Base-by-base conservation (phyloP, 495 filamentous ascomycete species). In the Paragyromitra xinjiangensis region DNA sequence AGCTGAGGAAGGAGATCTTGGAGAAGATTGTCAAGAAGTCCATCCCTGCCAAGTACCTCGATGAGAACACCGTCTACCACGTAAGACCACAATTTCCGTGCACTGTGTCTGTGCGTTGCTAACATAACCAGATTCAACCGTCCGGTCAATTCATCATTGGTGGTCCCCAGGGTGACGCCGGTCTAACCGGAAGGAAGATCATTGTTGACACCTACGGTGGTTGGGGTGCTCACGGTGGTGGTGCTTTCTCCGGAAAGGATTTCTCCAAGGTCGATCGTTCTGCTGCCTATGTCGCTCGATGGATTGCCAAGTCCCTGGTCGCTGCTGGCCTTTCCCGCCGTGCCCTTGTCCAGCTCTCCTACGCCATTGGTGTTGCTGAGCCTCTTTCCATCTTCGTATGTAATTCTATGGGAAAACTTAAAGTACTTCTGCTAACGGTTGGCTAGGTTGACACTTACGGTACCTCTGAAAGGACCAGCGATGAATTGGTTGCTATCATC, bases 181-280 rank as follows among this genome's bases (percentile, higher is more conserved):
- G 95, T 90, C 89, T 99, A 66, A 99, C 95, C 78, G 95, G 95
- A 85, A 94, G 95, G 85, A 99, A 99, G 90, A 99, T 99, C 89
- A 99, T 99, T 83, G 95, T 99, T 84, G 95, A 99, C 87, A 98
- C 95, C 86, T 99, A 99, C 88, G 95, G 95, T 88, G 95, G 95
- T 82, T 99, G 95, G 95, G 95, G 95, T 87, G 95, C 95, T 80
- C 95, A 99, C 88, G 95, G 95, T 89, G 95, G 95, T 87, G 95
- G 95, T 90, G 95, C 95, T 85, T 99, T 99, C 92, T 98, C 95
- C 83, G 95, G 95, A 84, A 99, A 99, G 91, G 95, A 99, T 85
- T 99, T 97, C 92, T 97, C 94, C 87, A 99, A 99, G 89, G 95
- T 99, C 86, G 95, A 99, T 85, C 93, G 95, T 81, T 98, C 95